A percentile compares a stretch with the other conserved stretches of the same genome.
Evolutionary conservation across 2,329 filamentous ascomycete species (phyloP).

Genomic region (Karstenula rhodostoma): DNA sequence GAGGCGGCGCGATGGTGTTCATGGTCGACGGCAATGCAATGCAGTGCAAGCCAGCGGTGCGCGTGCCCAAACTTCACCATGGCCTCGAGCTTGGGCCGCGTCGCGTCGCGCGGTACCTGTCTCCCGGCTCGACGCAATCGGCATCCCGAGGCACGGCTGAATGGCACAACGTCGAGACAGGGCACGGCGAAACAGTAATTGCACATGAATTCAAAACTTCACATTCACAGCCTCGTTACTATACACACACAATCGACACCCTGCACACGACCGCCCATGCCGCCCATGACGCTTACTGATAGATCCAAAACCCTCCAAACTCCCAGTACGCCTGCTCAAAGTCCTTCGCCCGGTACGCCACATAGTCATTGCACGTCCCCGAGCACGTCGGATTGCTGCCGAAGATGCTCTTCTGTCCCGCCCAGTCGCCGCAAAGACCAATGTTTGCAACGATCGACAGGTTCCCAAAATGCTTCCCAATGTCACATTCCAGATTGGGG

Average conservation of each 20-base stretch:
- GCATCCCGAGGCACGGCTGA: conserved; percentile 19
- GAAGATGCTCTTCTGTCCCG: conserved; percentile 52
- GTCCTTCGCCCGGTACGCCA: conserved; percentile 21
- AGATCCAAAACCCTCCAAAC: conserved; percentile 36
- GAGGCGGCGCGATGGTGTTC: conserved; percentile 48
- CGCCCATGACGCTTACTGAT: conserved; percentile 6
- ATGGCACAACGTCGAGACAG: background rate
- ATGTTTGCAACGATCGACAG: conserved; percentile 54
- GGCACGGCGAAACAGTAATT: no score
- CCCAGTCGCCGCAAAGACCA: conserved; percentile 63
- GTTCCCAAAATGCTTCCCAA: conserved; percentile 50
- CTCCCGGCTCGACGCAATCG: conserved; percentile 11
- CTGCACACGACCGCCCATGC: background rate
- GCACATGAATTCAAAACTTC: background rate
- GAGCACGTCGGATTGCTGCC: conserved; percentile 52
- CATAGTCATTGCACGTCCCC: conserved; percentile 44
- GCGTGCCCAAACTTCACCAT: background rate
- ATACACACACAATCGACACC: background rate
- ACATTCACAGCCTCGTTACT: background rate
- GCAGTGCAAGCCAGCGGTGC: background rate
- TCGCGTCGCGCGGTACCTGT: conserved; percentile 18
- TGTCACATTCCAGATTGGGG: conserved; percentile 51
- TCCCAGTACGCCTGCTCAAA: conserved; percentile 40
- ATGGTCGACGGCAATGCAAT: conserved; percentile 24
- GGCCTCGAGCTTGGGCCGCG: conserved; percentile 17